These are phyloP conservation scores for Acer yangbiense DNA, from an alignment of 345 rosid species.

Conservation along the genomic window DNA sequence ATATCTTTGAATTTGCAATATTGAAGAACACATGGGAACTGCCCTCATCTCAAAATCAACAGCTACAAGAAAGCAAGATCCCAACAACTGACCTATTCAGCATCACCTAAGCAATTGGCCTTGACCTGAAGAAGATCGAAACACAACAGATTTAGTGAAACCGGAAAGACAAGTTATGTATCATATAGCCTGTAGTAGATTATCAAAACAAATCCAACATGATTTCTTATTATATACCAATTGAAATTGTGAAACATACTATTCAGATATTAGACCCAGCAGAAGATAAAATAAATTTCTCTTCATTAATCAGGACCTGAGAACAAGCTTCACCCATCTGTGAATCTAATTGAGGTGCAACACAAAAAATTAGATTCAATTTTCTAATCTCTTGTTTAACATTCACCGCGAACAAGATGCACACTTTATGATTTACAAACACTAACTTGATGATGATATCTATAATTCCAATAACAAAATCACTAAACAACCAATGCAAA, in stretches of 20 bases:
- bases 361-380: neutral
- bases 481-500: neutral
- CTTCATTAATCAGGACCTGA: neutral
- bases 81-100: constrained; percentile 15
- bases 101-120: constrained; percentile 23
- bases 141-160: constrained; percentile 4
- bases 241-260: neutral
- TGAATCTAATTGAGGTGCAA: neutral
- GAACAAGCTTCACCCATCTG: neutral
- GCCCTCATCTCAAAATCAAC: constrained; percentile 45
- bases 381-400: neutral
- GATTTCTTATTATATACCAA: neutral
- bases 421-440: neutral
- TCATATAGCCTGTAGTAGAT: neutral
- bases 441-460: neutral
- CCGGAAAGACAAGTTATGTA: neutral
- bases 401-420: neutral
- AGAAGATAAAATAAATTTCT: no score
- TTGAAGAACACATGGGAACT: constrained; percentile 57
- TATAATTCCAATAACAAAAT: neutral
- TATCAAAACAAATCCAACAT: neutral
- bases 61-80: constrained; percentile 26
- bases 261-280: neutral
- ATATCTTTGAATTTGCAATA: constrained; percentile 62
- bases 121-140: constrained; percentile 35